A percentile compares a stretch with the other conserved stretches of the same genome.
These are phyloP conservation scores for Colletotrichum sidae DNA, from an alignment of 2,329 filamentous ascomycete genomes.

Conservation along the genomic window DNA sequence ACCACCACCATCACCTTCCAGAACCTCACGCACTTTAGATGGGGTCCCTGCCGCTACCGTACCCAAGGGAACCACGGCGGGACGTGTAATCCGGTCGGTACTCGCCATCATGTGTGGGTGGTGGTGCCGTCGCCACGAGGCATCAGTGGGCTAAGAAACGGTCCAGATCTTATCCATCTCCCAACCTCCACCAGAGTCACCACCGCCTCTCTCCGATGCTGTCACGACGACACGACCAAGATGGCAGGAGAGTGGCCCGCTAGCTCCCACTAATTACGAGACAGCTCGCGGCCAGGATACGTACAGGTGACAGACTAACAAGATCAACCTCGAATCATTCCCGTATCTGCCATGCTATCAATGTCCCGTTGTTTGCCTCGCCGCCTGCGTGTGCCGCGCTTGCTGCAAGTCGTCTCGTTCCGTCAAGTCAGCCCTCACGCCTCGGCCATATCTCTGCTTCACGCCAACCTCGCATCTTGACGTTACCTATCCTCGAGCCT, in stretches of 20 bases:
- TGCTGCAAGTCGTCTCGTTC: background rate
- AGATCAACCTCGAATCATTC: background rate
- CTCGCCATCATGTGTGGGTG: background rate
- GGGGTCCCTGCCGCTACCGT: constrained; percentile 19
- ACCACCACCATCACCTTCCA: background rate
- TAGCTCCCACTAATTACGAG: constrained; percentile 1
- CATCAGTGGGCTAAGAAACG: background rate
- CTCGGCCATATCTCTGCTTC: constrained; percentile 25
- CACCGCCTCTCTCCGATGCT: background rate
- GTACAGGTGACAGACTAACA: constrained; percentile 5
- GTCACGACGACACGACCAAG: background rate
- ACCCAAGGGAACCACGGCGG: background rate
- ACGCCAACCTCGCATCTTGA: constrained; percentile 13
- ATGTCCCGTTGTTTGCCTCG: background rate
- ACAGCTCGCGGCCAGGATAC: background rate
- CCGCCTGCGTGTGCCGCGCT: background rate
- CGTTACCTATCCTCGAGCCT: background rate
- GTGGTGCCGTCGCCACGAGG: constrained; percentile 20
- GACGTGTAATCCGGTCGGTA: constrained; percentile 3
- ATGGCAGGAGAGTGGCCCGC: background rate
- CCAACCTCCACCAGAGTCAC: constrained; percentile 11
- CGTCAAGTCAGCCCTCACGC: background rate
- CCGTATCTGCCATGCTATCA: constrained; percentile 3
- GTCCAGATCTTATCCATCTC: constrained; percentile 3
- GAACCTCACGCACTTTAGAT: constrained; percentile 15